Evolutionary conservation across 805 yeast species (phyloP).

Genomic region (Ogataea dorogensis): DNA sequence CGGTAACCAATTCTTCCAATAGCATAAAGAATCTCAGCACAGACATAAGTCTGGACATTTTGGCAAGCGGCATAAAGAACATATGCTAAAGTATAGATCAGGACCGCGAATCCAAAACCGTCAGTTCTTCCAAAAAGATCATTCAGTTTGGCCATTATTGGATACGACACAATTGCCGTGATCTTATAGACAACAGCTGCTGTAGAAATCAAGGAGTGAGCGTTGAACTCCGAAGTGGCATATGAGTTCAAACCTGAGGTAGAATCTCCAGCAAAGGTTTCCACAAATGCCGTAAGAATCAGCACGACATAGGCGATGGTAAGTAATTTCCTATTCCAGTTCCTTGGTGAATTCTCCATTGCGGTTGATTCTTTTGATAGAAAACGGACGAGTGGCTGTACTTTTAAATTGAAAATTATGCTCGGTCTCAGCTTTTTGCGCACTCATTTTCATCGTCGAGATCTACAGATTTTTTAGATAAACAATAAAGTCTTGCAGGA

Average conservation of each 20-base stretch:
- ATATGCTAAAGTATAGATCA: slow-evolving; percentile 3
- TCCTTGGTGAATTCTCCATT: not conserved
- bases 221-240: slow-evolving; percentile 6
- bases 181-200: slow-evolving; percentile 5
- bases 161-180: slow-evolving; percentile 5
- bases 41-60: slow-evolving; percentile 4
- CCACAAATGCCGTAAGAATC: slow-evolving; percentile 5
- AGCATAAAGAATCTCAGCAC: slow-evolving; percentile 7
- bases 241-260: slow-evolving; percentile 7
- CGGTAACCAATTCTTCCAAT: slow-evolving; percentile 7
- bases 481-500: too few relatives aligned
- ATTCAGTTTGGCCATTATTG: slow-evolving; percentile 7
- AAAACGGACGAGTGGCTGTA: too few relatives aligned
- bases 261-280: slow-evolving; percentile 6
- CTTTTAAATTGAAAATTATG: too few relatives aligned
- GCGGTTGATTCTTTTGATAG: too few relatives aligned
- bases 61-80: slow-evolving; percentile 7
- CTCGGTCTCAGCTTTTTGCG: too few relatives aligned
- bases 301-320: slow-evolving; percentile 4
- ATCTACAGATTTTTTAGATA: too few relatives aligned
- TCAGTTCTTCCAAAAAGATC: slow-evolving; percentile 7
- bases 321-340: not conserved
- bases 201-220: slow-evolving; percentile 6
- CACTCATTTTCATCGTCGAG: too few relatives aligned
- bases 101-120: slow-evolving; percentile 5